phyloP scores from a whole-genome alignment of 805 yeast genomes.

The Komagataella mondaviorum region DNA sequence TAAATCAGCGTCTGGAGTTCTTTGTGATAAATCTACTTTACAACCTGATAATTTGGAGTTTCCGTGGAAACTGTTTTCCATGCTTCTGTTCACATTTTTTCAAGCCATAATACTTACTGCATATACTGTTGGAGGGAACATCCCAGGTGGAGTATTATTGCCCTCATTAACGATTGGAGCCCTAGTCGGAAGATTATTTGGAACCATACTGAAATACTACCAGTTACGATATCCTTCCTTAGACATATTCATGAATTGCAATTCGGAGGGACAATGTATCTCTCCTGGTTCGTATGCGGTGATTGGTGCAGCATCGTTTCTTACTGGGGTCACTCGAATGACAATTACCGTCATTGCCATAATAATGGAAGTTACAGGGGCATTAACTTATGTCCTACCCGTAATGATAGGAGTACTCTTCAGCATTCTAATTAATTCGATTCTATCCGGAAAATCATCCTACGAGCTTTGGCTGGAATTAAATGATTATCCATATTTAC shows the following conservation, averaged over 20 bases:
- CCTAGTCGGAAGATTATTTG: slow-evolving; percentile 39
- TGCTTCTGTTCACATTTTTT: slow-evolving; percentile 18
- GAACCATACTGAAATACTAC: slow-evolving; percentile 33
- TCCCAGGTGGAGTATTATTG: slow-evolving; percentile 59
- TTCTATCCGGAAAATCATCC: slow-evolving; percentile 41
- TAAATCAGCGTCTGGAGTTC: neutral
- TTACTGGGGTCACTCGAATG: slow-evolving; percentile 71
- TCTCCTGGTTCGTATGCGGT: slow-evolving; percentile 84
- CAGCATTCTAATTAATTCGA: slow-evolving; percentile 61
- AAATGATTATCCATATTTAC: slow-evolving; percentile 26
- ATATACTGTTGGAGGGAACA: slow-evolving; percentile 52
- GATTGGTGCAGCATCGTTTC: slow-evolving; percentile 75
- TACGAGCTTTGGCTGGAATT: slow-evolving; percentile 46
- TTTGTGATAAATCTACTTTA: neutral
- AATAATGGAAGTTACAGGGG: slow-evolving; percentile 77
- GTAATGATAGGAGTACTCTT: slow-evolving; percentile 75
- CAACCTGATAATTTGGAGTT: neutral
- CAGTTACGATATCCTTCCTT: slow-evolving; percentile 25
- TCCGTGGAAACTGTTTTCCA: neutral
- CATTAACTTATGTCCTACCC: slow-evolving; percentile 70
- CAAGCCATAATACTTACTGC: slow-evolving; percentile 51
- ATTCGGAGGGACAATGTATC: slow-evolving; percentile 34
- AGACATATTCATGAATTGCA: slow-evolving; percentile 25
- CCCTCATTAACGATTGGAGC: slow-evolving; percentile 57
- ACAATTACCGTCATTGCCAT: slow-evolving; percentile 74